Percentiles rank a stretch among this genome's conserved stretches.
Evolutionary conservation across 495 filamentous ascomycete genomes (phyloP).

Genomic region (Xylona heveae): DNA sequence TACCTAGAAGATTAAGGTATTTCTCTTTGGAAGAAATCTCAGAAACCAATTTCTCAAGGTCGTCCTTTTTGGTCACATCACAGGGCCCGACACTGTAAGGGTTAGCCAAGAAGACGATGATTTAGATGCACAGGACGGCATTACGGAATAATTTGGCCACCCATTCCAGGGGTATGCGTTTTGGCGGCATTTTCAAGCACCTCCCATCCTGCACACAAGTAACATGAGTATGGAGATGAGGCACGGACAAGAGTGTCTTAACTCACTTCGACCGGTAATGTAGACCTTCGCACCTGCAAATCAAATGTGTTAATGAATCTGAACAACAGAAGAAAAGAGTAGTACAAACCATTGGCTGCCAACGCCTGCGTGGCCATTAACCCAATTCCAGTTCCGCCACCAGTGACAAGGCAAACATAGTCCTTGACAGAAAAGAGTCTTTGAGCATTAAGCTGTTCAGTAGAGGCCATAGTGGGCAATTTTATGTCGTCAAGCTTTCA

Average conservation of each 20-base stretch:
- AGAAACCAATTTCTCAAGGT: slow-evolving; percentile 13
- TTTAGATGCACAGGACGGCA: background rate
- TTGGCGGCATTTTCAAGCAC: slow-evolving; percentile 18
- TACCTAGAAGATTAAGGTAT: slow-evolving; percentile 16
- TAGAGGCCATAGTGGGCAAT: slow-evolving; percentile 25
- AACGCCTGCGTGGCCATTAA: slow-evolving; percentile 21
- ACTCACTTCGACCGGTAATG: slow-evolving; percentile 14
- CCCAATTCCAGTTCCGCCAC: slow-evolving; percentile 19
- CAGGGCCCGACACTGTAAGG: slow-evolving; percentile 12
- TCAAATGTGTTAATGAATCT: background rate
- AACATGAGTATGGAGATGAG: too few relatives aligned
- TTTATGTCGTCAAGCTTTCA: too few relatives aligned
- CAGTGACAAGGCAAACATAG: slow-evolving; percentile 41
- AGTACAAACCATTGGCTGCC: slow-evolving; percentile 16
- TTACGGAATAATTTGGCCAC: slow-evolving; percentile 18
- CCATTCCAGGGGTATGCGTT: slow-evolving; percentile 12
- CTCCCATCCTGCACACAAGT: slow-evolving; percentile 6
- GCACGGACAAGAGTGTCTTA: background rate
- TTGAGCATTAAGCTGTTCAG: slow-evolving; percentile 24
- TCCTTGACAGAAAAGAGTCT: slow-evolving; percentile 39
- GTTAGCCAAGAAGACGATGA: background rate
- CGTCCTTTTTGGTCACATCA: slow-evolving; percentile 20
- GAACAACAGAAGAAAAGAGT: background rate
- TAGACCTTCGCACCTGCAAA: slow-evolving; percentile 18
- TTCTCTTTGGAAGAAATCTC: slow-evolving; percentile 17